Evolutionary conservation across 148 eudicot species (phyloP).

Genomic region (Rhododendron kiyosumense): DNA sequence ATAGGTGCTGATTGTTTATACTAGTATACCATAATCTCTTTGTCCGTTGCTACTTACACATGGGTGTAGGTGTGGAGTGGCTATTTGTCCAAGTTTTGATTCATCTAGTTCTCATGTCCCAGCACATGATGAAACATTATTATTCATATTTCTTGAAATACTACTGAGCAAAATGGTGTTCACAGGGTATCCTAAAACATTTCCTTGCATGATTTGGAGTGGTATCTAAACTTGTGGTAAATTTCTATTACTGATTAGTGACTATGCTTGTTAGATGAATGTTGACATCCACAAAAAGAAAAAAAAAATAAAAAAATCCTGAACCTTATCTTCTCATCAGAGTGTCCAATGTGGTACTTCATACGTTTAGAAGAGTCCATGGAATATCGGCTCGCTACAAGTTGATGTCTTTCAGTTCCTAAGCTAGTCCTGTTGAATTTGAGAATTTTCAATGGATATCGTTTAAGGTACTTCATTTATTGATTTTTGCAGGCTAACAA

Average conservation of each 20-base stretch:
- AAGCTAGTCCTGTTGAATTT: background rate
- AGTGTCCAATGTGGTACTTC: background rate
- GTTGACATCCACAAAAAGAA: background rate
- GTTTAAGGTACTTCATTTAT: background rate
- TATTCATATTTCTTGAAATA: background rate
- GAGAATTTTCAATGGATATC: background rate
- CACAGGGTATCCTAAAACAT: background rate
- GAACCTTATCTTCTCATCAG: background rate
- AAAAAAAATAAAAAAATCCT: background rate
- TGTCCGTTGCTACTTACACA: background rate
- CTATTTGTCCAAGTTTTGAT: background rate
- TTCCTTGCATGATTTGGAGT: background rate
- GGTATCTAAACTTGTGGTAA: background rate
- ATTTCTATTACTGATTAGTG: background rate
- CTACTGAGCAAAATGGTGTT: background rate
- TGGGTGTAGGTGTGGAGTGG: background rate
- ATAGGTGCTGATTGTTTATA: background rate
- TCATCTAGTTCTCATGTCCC: background rate
- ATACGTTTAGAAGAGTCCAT: background rate
- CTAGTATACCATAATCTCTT: background rate
- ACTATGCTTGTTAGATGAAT: background rate
- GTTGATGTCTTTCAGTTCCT: background rate
- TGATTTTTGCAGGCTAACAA: constrained; percentile 34
- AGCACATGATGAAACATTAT: background rate
- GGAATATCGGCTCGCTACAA: background rate